phyloP scores from a whole-genome alignment of 306 rosid genomes.

The Casuarina glauca region DNA sequence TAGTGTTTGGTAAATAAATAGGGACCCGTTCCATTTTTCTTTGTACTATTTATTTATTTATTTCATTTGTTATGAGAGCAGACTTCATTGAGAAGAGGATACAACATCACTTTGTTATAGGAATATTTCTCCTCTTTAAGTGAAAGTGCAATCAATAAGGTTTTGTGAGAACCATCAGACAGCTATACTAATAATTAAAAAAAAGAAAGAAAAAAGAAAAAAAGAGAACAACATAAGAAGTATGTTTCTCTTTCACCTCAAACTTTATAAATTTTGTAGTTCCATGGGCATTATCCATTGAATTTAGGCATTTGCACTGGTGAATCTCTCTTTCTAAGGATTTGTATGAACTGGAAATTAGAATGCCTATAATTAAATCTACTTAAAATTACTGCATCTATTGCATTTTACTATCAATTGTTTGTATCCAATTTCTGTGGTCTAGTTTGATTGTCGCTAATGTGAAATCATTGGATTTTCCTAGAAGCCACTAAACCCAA shows the following conservation, averaged over 20 bases:
- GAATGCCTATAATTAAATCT: too few relatives aligned
- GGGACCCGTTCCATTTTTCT: too few relatives aligned
- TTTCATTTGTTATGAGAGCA: neutral
- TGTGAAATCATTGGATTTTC: neutral
- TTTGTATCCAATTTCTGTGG: neutral
- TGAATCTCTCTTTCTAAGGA: too few relatives aligned
- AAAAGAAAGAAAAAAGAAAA: too few relatives aligned
- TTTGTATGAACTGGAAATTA: too few relatives aligned
- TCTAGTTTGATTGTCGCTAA: neutral
- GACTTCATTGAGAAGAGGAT: neutral
- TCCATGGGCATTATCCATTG: too few relatives aligned
- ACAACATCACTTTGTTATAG: neutral
- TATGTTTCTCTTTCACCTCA: too few relatives aligned
- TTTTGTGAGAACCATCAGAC: neutral
- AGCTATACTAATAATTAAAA: neutral
- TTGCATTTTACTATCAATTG: too few relatives aligned
- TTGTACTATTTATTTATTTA: neutral
- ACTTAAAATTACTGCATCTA: neutral
- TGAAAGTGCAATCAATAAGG: neutral
- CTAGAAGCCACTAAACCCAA: neutral
- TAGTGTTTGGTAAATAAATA: too few relatives aligned
- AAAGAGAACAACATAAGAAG: too few relatives aligned
- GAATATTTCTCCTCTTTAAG: neutral
- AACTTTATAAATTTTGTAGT: too few relatives aligned
- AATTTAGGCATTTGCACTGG: too few relatives aligned